Evolutionary conservation across 1,139 yeast species (phyloP).

Genomic region (Yamadazyma conglobata): DNA sequence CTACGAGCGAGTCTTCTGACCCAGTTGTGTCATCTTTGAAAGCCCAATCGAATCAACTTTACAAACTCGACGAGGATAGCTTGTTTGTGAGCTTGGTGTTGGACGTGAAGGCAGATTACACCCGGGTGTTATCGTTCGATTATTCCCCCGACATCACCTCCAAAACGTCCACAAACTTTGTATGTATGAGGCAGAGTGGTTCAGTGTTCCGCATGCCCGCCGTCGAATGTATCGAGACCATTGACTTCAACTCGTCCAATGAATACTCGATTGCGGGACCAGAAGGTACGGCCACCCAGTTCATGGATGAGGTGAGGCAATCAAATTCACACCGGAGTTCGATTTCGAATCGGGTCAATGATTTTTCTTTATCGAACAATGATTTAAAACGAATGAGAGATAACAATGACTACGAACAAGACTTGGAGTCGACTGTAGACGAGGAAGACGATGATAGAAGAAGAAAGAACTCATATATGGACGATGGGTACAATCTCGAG

Average conservation of each 20-base stretch:
- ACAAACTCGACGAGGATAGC: conserved; percentile 44
- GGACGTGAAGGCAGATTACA: conserved; percentile 74
- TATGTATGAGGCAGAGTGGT: conserved; percentile 89
- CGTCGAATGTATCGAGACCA: conserved; percentile 60
- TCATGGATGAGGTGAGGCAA: conserved; percentile 21
- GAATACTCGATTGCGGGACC: conserved; percentile 69
- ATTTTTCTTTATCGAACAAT: conserved; percentile 18
- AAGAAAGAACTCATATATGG: conserved; percentile 20
- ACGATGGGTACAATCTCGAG: conserved; percentile 18
- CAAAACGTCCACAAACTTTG: conserved; percentile 51
- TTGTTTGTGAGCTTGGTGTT: conserved; percentile 73
- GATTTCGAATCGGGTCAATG: conserved; percentile 15
- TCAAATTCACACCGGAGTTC: conserved; percentile 6
- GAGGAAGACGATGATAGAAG: conserved; percentile 22
- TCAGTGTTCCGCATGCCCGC: conserved; percentile 80
- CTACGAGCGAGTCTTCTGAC: neutral
- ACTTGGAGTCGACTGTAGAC: conserved; percentile 29
- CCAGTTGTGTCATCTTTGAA: conserved; percentile 23
- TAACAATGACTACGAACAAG: conserved; percentile 15
- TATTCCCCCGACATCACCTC: conserved; percentile 58
- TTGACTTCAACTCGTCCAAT: conserved; percentile 68
- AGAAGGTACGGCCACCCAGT: conserved; percentile 48
- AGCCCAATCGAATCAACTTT: conserved; percentile 33
- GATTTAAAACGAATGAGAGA: conserved; percentile 22
- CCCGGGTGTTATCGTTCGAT: conserved; percentile 81